Evolutionary conservation across 495 filamentous ascomycete genomes (phyloP).

Genomic region (Trichoderma parareesei): DNA sequence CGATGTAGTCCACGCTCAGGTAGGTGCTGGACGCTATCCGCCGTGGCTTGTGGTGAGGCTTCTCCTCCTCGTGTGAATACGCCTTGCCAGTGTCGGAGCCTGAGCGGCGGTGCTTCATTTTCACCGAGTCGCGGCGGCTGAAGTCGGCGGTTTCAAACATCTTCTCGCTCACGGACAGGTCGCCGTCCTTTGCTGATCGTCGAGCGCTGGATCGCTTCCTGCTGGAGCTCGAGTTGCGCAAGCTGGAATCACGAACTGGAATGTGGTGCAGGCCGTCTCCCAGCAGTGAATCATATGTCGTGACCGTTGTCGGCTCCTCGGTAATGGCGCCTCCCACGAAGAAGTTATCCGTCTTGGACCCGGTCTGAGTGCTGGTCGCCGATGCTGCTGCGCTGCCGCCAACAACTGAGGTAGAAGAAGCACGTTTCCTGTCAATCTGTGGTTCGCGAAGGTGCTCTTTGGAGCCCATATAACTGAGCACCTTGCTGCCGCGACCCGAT

Average conservation of each 20-base stretch:
- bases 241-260: slow-evolving; percentile 59
- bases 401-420: slow-evolving; percentile 27
- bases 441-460: slow-evolving; percentile 46
- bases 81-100: background rate
- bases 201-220: slow-evolving; percentile 34
- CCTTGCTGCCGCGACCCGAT: slow-evolving; percentile 35
- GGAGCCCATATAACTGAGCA: slow-evolving; percentile 54
- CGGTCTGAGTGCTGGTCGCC: slow-evolving; percentile 16
- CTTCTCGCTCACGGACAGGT: slow-evolving; percentile 21
- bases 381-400: slow-evolving; percentile 26
- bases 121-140: background rate
- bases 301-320: slow-evolving; percentile 33
- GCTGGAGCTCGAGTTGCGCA: slow-evolving; percentile 45
- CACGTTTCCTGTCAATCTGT: slow-evolving; percentile 37
- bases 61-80: slow-evolving; percentile 6
- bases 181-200: slow-evolving; percentile 33
- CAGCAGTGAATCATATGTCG: background rate
- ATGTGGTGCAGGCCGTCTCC: slow-evolving; percentile 38
- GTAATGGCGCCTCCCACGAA: slow-evolving; percentile 44
- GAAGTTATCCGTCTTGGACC: slow-evolving; percentile 35
- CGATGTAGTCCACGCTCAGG: slow-evolving; percentile 14
- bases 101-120: slow-evolving; percentile 19
- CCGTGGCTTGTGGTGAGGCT: background rate
- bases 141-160: slow-evolving; percentile 31
- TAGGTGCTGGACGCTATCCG: slow-evolving; percentile 17